A percentile compares a stretch with the other conserved stretches of the same genome.
Conservation (phyloP, 2,329 filamentous ascomycete genomes). For the Botrytis galanthina region DNA sequence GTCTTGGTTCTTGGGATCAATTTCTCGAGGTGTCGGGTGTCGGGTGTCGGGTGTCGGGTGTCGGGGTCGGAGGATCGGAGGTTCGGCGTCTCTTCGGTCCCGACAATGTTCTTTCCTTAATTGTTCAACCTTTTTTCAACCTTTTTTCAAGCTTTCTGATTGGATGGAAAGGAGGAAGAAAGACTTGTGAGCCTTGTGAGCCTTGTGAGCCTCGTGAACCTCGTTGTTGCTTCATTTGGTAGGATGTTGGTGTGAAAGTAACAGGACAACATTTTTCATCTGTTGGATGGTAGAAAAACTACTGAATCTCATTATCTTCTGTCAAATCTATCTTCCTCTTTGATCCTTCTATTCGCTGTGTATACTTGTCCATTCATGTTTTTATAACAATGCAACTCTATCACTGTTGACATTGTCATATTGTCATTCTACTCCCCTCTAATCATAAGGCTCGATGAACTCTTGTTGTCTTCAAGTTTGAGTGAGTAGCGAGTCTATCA, state of each 20-base stretch:
- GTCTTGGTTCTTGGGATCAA: neutral
- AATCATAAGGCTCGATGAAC: neutral
- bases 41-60: neutral
- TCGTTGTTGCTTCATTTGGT: neutral
- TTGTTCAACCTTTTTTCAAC: neutral
- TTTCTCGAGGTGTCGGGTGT: neutral
- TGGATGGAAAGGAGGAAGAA: neutral
- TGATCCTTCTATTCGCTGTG: neutral
- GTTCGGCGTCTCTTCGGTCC: constrained; percentile 7
- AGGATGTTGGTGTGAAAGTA: neutral
- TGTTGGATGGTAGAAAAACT: neutral
- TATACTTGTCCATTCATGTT: too few species aligned
- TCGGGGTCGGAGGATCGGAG: neutral
- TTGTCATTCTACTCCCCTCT: too few species aligned
- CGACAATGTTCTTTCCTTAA: neutral
- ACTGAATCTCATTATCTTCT: neutral
- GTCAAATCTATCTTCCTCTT: neutral
- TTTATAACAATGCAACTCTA: neutral
- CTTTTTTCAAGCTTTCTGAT: neutral
- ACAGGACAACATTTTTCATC: neutral
- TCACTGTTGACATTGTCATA: too few species aligned
- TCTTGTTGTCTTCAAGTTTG: neutral
- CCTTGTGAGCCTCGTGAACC: too few species aligned
- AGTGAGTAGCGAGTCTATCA: neutral
- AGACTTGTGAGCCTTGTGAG: neutral